Conservation (phyloP, 1,284 basidiomycete genomes). For the Malassezia slooffiae region DNA sequence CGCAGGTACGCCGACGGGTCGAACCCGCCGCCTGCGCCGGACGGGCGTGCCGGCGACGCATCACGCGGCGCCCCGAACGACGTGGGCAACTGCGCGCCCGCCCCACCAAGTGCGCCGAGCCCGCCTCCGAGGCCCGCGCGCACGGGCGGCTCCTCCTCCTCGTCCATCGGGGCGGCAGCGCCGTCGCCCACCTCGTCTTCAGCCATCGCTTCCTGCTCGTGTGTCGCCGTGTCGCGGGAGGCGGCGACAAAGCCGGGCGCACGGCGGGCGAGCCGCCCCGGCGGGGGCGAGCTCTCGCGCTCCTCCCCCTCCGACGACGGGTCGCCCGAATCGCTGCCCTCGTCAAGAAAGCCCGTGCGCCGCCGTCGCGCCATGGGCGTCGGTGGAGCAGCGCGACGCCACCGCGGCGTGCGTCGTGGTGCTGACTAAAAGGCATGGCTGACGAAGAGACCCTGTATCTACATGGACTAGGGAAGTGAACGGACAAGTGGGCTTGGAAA, state of each 20-base stretch:
- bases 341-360: constrained; percentile 1
- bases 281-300: not conserved
- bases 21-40: constrained; percentile 32
- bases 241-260: constrained; percentile 9
- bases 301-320: not conserved
- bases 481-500: no score
- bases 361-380: constrained; percentile 13
- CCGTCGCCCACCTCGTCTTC: not conserved
- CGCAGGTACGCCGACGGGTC: constrained; percentile 37
- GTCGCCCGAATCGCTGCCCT: constrained; percentile 14
- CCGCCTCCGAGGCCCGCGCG: constrained; percentile 7
- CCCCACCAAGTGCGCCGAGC: not conserved
- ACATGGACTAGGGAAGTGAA: no score
- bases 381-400: not conserved
- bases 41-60: no score
- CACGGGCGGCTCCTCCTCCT: no score
- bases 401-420: no score
- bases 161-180: not conserved
- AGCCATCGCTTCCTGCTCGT: not conserved
- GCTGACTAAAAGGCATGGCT: no score
- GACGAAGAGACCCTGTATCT: no score
- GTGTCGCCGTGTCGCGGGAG: not conserved
- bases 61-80: no score
- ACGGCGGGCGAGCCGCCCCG: no score
- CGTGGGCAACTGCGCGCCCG: no score